Conservation (phyloP, 345 rosid genomes). For the Rhodamnia argentea region DNA sequence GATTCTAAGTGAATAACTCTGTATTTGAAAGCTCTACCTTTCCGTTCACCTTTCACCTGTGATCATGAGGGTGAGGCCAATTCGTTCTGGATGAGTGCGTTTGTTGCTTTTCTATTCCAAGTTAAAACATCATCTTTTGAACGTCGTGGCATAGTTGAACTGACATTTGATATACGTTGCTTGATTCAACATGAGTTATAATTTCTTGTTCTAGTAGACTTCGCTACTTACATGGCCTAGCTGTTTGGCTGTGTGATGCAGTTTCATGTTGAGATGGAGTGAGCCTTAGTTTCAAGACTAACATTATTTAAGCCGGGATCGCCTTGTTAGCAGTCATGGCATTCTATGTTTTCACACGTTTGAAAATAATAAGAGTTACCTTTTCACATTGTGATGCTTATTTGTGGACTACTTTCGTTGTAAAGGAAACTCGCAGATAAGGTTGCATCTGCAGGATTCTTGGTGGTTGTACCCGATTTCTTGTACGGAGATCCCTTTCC, state of each 20-base stretch:
- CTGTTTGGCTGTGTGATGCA: not conserved
- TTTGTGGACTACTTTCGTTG: not conserved
- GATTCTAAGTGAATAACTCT: not conserved
- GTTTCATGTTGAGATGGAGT: not conserved
- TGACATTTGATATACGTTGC: not conserved
- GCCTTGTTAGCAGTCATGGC: not conserved
- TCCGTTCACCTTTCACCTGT: not conserved
- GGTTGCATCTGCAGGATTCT: constrained; percentile 24
- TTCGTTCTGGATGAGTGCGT: not conserved
- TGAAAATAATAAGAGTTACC: not conserved
- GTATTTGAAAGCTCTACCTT: not conserved
- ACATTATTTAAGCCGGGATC: not conserved
- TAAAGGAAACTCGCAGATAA: constrained; percentile 30
- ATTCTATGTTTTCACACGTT: not conserved
- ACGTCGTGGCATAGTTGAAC: not conserved
- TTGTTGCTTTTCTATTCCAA: not conserved
- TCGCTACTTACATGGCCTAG: not conserved
- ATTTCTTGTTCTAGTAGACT: not conserved
- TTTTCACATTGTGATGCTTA: not conserved
- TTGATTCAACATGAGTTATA: not conserved
- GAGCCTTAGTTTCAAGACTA: not conserved
- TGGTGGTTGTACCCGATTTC: constrained; percentile 21
- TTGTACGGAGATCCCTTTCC: constrained; percentile 5
- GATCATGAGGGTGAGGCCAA: not conserved
- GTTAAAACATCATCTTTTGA: not conserved